phyloP scores from a whole-genome alignment of 805 yeast species.

The Alloascoidea hylecoeti region DNA sequence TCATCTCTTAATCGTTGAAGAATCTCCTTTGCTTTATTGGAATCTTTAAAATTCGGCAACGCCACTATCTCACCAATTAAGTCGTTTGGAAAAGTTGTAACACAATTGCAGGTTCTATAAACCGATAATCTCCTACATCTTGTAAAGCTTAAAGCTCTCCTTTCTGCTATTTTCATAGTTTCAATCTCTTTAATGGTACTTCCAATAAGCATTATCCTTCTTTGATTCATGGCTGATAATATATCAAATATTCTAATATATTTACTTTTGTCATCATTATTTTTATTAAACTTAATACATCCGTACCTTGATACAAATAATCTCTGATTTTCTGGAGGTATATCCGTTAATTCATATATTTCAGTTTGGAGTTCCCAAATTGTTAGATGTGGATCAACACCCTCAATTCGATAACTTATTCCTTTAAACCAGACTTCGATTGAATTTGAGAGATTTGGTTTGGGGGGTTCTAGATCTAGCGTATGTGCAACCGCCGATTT shows the following conservation, averaged over 20 bases:
- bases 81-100: constrained; percentile 3
- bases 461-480: too few relatives aligned
- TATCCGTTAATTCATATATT: constrained; percentile 13
- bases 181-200: constrained; percentile 12
- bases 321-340: constrained; percentile 16
- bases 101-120: constrained; percentile 6
- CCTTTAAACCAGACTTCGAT: neutral
- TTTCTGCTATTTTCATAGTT: constrained; percentile 11
- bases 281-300: constrained; percentile 8
- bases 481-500: too few relatives aligned
- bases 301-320: constrained; percentile 15
- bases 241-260: constrained; percentile 6
- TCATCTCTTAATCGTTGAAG: constrained; percentile 18
- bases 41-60: constrained; percentile 15
- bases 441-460: neutral
- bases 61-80: constrained; percentile 17
- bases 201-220: constrained; percentile 17
- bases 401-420: neutral
- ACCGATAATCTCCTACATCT: constrained; percentile 4
- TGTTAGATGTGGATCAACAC: constrained; percentile 3
- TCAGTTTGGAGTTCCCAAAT: constrained; percentile 10
- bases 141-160: constrained; percentile 7
- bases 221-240: constrained; percentile 5
- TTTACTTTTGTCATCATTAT: constrained; percentile 6
- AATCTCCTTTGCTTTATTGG: constrained; percentile 14